Evolutionary conservation across 2,329 filamentous ascomycete genomes (phyloP).

Genomic region (Ampelomyces quisqualis): DNA sequence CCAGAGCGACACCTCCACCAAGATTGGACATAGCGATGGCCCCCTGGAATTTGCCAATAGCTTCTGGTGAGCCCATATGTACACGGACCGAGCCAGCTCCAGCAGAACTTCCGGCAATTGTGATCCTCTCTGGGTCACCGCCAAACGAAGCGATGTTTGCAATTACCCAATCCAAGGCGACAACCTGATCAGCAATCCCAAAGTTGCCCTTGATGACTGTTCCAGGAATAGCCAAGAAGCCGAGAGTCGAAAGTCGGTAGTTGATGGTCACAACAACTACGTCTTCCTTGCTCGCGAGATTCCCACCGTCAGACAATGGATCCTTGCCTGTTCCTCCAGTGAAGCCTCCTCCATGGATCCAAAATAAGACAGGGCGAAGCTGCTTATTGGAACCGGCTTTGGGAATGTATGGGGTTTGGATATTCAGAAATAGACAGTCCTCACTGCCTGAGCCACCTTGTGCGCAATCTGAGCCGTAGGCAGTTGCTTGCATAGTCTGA

Average conservation of each 20-base stretch:
- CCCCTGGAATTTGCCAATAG: conserved; percentile 51
- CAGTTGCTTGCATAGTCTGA: conserved; percentile 49
- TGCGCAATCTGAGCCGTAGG: conserved; percentile 50
- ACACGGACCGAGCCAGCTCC: conserved; percentile 60
- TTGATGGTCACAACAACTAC: conserved; percentile 62
- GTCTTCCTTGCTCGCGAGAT: conserved; percentile 60
- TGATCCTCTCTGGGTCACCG: conserved; percentile 50
- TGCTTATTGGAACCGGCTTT: conserved; percentile 43
- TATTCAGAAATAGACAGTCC: conserved; percentile 54
- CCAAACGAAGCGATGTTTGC: conserved; percentile 51
- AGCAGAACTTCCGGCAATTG: conserved; percentile 52
- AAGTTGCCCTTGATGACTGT: conserved; percentile 58
- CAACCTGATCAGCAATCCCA: conserved; percentile 55
- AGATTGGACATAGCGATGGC: conserved; percentile 55
- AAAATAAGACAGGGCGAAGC: conserved; percentile 53
- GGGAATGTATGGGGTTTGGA: conserved; percentile 47
- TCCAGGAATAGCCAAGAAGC: conserved; percentile 59
- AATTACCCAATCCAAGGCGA: conserved; percentile 52
- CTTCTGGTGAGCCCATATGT: conserved; percentile 54
- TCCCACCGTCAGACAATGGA: conserved; percentile 53
- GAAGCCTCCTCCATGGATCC: conserved; percentile 60
- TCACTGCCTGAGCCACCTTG: conserved; percentile 47
- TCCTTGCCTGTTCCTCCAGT: conserved; percentile 48
- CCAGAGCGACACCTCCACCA: conserved; percentile 58
- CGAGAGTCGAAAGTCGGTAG: conserved; percentile 60